Conservation (phyloP, 495 filamentous ascomycete species). For the Lasiosphaeria miniovina region DNA sequence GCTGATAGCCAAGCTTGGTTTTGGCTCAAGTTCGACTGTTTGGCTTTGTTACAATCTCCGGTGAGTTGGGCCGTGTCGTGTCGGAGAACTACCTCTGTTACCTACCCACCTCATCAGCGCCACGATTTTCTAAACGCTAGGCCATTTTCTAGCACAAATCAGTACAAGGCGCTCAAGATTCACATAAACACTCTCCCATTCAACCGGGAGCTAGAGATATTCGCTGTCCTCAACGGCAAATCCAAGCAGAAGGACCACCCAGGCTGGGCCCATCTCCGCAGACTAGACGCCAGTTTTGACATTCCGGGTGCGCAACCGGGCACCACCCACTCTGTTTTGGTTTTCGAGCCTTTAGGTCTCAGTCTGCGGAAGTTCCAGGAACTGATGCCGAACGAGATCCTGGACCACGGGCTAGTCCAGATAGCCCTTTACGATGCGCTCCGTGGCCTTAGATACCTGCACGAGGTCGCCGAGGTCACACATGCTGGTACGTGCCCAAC, state of each 20-base stretch:
- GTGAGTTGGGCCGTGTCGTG: background rate
- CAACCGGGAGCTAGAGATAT: too few species aligned
- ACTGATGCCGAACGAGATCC: background rate
- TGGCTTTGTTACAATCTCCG: conserved; percentile 46
- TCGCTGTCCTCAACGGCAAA: too few species aligned
- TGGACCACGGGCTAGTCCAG: background rate
- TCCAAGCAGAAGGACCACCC: too few species aligned
- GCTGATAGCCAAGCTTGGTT: conserved; percentile 46
- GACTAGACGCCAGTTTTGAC: background rate
- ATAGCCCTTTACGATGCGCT: background rate
- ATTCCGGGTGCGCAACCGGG: background rate
- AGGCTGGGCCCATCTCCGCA: background rate
- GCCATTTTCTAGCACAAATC: background rate
- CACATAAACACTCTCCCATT: too few species aligned
- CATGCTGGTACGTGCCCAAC: too few species aligned
- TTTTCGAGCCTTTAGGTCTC: background rate
- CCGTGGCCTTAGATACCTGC: background rate
- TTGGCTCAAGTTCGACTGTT: conserved; percentile 44
- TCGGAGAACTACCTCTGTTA: background rate
- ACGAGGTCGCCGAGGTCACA: background rate
- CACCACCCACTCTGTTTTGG: background rate
- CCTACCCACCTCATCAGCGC: background rate
- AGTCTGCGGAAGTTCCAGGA: background rate
- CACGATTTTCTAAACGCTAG: background rate
- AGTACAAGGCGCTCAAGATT: too few species aligned